These are phyloP conservation scores for Adansonia gregorii DNA, from an alignment of 441 rosid genomes.

Conservation along the genomic window DNA sequence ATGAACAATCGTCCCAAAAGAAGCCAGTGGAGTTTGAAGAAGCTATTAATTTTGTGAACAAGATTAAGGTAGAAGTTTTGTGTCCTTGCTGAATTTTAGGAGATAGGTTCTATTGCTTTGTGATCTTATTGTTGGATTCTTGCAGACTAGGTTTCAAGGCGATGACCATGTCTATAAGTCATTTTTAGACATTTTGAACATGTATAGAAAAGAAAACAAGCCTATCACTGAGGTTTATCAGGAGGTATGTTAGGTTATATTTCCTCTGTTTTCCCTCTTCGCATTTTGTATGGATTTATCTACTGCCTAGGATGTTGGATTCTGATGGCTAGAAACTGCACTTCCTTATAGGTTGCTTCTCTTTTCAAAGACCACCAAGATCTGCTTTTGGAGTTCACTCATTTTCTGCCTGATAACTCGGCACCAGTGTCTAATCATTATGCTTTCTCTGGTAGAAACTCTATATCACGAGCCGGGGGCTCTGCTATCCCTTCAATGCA, in stretches of 20 bases:
- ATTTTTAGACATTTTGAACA: conserved; percentile 90
- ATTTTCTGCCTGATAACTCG: conserved; percentile 90
- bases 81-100: conserved; percentile 23
- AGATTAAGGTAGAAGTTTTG: conserved; percentile 75
- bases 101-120: conserved; percentile 17
- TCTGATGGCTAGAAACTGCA: conserved; percentile 16
- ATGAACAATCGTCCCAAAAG: conserved; percentile 78
- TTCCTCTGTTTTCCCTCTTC: conserved; percentile 16
- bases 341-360: conserved; percentile 68
- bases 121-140: conserved; percentile 31
- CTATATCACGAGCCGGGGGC: conserved; percentile 64
- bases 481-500: conserved; percentile 62
- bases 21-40: conserved; percentile 98
- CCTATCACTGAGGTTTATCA: conserved; percentile 85
- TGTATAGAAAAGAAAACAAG: conserved; percentile 96
- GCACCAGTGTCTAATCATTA: conserved; percentile 56
- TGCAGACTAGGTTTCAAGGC: conserved; percentile 96
- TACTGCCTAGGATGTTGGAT: conserved; percentile 10
- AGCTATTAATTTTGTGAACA: conserved; percentile 96
- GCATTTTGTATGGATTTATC: conserved; percentile 9
- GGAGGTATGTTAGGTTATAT: conserved; percentile 60
- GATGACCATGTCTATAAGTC: conserved; percentile 92
- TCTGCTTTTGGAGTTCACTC: conserved; percentile 82
- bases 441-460: conserved; percentile 58
- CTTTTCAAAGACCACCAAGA: conserved; percentile 86